Base-by-base conservation (phyloP, 2,329 filamentous ascomycete genomes). In the Ophiostoma ulmi region DNA sequence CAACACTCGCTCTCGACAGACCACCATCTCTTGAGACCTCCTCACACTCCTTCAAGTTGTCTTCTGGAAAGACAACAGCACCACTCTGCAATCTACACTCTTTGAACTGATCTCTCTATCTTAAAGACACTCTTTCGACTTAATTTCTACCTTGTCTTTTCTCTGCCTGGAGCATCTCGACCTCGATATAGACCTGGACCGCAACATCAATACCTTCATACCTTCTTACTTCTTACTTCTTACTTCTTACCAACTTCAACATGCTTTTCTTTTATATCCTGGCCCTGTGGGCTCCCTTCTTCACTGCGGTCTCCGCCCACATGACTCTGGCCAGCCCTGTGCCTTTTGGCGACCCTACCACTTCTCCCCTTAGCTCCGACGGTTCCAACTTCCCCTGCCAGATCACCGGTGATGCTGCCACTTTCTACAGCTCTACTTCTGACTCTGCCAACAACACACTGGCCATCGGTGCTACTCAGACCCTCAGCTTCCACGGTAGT, bases 361-460 rank as follows among this genome's bases (percentile, higher is more conserved):
- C 69, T 66, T 73, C 73, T 17, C 73, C 73, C 8, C 73, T 75
- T 31, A 70, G 22, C 71, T 72, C 73, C 17, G 68, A 71, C 44
- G 72, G 73, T 26, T 61, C 70, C 72, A 73, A 74, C 70, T 75
- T 71, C 69, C 74, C 74, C n/a, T 75, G 74, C 72, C 72, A 75
- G 72, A 79, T 74, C 26, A 52, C 84, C 67, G 82, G 74, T 35
- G 84, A 20, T 13, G 74, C 0, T 81, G 80, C 0, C 78, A 79
- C 69, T 84, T 74, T 80, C 69, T 85, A 85, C 72, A 63, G 41
- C 65, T 48, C 67, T 22, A 61, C 65, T 13, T 10, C 52, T 1
- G 36, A 52, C 0, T 69, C 72, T 3, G 13, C 72, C 70, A 73
- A 72, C 71, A 74, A 74, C 72, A 75, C 71, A 44, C 73, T 75